Conservation (phyloP, 169 alveolate genomes). For the Plasmodium ovale region DNA sequence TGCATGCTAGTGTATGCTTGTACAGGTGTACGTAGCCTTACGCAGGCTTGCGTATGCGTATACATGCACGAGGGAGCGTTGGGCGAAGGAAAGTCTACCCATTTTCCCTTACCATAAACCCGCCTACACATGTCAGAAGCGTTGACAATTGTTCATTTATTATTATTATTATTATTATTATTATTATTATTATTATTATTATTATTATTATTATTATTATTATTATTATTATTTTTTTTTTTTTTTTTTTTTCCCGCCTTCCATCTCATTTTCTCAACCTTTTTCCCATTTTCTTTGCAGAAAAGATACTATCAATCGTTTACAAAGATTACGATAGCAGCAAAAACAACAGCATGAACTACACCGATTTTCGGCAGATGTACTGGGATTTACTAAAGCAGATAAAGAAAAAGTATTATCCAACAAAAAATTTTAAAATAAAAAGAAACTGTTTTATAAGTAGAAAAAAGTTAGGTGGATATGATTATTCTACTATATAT, state of each 20-base stretch:
- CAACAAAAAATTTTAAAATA: constrained; percentile 70
- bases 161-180: too few species aligned
- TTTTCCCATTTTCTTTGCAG: constrained; percentile 6
- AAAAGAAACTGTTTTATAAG: constrained; percentile 74
- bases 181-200: too few species aligned
- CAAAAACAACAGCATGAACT: constrained; percentile 70
- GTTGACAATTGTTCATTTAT: too few species aligned
- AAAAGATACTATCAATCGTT: constrained; percentile 59
- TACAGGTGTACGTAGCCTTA: not conserved
- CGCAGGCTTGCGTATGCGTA: not conserved
- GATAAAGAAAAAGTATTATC: constrained; percentile 70
- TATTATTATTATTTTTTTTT: too few species aligned
- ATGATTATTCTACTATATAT: constrained; percentile 62
- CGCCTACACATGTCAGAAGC: too few species aligned
- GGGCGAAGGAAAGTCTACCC: too few species aligned
- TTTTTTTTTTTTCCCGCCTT: too few species aligned
- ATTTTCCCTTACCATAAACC: too few species aligned
- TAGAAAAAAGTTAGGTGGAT: constrained; percentile 70
- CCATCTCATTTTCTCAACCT: too few species aligned
- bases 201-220: too few species aligned
- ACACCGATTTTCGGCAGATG: constrained; percentile 73
- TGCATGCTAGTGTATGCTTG: not conserved
- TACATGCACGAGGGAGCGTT: not conserved
- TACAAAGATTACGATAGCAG: constrained; percentile 76
- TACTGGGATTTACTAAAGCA: constrained; percentile 73